Evolutionary conservation across 148 eudicot genomes (phyloP).

Genomic region (Cornus suecica): DNA sequence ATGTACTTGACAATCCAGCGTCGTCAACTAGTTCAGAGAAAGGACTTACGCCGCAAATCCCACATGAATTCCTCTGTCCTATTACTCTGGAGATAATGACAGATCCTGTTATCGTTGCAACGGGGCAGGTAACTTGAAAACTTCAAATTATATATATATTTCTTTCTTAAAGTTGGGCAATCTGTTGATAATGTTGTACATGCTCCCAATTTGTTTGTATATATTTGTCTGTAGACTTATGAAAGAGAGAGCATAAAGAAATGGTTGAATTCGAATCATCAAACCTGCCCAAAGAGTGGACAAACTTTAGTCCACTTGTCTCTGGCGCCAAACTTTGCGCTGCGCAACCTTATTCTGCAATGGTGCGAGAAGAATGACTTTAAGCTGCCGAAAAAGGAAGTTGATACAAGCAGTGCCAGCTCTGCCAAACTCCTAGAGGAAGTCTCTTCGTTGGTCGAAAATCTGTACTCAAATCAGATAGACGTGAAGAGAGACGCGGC

Average conservation of each 20-base stretch:
- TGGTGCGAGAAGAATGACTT: slow-evolving; percentile 77
- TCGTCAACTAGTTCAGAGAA: slow-evolving; percentile 23
- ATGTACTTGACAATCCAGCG: slow-evolving; percentile 31
- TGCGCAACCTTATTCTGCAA: slow-evolving; percentile 61
- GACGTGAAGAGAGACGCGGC: slow-evolving; percentile 62
- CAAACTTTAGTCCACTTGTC: slow-evolving; percentile 43
- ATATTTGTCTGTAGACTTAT: slow-evolving; percentile 52
- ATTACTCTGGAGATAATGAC: slow-evolving; percentile 77
- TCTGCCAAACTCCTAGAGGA: slow-evolving; percentile 27
- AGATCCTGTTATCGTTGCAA: slow-evolving; percentile 80
- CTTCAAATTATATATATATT: neutral
- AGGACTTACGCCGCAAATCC: slow-evolving; percentile 38
- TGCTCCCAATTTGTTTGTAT: neutral
- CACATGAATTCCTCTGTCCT: slow-evolving; percentile 82
- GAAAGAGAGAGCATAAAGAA: slow-evolving; percentile 70
- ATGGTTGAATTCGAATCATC: slow-evolving; percentile 39
- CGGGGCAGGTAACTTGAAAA: slow-evolving; percentile 63
- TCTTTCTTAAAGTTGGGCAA: neutral
- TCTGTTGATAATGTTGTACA: neutral
- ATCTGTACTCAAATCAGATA: slow-evolving; percentile 42
- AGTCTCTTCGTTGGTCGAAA: slow-evolving; percentile 37
- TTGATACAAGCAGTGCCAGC: slow-evolving; percentile 9
- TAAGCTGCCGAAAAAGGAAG: slow-evolving; percentile 33
- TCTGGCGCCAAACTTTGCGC: slow-evolving; percentile 70
- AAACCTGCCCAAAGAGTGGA: slow-evolving; percentile 28